Percentiles rank a stretch among this genome's conserved stretches.
These are phyloP conservation scores for Obba rivulosa DNA, from an alignment of 768 basidiomycete species.

Conservation along the genomic window DNA sequence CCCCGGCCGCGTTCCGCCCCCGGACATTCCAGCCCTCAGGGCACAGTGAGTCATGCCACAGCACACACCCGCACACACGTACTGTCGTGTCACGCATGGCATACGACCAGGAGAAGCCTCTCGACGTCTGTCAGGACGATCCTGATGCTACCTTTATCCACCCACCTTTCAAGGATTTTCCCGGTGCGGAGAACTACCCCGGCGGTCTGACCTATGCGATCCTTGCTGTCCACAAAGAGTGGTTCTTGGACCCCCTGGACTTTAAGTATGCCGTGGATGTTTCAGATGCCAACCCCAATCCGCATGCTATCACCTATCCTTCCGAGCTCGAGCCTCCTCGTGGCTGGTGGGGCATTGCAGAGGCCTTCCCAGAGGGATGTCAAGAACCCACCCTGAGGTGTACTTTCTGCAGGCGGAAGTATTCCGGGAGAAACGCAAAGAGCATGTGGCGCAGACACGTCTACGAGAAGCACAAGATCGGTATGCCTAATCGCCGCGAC, in stretches of 20 bases:
- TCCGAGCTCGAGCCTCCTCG: conserved; percentile 75
- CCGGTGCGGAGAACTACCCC: conserved; percentile 50
- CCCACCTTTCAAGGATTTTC: conserved; percentile 68
- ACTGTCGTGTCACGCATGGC: neutral
- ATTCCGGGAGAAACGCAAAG: conserved; percentile 84
- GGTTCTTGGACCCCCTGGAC: conserved; percentile 72
- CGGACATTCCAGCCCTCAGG: neutral
- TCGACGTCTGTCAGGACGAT: conserved; percentile 1
- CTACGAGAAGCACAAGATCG: conserved; percentile 86
- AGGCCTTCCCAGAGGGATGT: conserved; percentile 68
- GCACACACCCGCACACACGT: conserved; percentile 3
- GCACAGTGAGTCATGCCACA: neutral
- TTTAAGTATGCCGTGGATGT: conserved; percentile 44
- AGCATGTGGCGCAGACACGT: conserved; percentile 91
- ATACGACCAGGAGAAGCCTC: neutral
- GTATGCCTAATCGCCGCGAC: conserved; percentile 83
- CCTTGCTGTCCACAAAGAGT: conserved; percentile 72
- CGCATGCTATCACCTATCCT: conserved; percentile 64
- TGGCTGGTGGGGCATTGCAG: conserved; percentile 78
- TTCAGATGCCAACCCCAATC: conserved; percentile 37
- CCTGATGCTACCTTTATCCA: conserved; percentile 64
- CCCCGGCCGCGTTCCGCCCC: conserved; percentile 2
- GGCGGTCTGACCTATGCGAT: conserved; percentile 68
- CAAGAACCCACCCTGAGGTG: conserved; percentile 76
- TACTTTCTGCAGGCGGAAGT: conserved; percentile 79